Percentiles rank a stretch among this genome's conserved stretches.
Evolutionary conservation across 257 asterid genomes (phyloP).

Genomic region (Osmanthus fragrans): DNA sequence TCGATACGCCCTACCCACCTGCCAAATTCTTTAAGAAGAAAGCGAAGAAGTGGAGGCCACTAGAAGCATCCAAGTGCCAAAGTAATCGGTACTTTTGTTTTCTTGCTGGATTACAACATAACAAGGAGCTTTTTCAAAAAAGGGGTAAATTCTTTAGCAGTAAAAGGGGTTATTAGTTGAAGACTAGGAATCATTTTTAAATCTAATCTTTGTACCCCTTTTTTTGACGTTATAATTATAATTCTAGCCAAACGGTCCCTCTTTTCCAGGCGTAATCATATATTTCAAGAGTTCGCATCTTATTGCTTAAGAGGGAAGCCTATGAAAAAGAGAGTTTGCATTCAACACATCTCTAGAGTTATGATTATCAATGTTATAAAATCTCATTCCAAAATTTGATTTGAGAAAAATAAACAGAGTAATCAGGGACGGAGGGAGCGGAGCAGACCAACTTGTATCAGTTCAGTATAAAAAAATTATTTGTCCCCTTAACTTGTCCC

Average conservation of each 20-base stretch:
- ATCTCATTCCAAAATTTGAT: background rate
- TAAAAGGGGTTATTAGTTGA: slow-evolving; percentile 3
- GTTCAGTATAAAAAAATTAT: no score
- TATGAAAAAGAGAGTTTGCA: slow-evolving; percentile 28
- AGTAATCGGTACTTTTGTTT: background rate
- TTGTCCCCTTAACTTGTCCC: no score
- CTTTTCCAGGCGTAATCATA: slow-evolving; percentile 20
- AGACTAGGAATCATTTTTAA: slow-evolving; percentile 7
- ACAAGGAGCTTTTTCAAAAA: background rate
- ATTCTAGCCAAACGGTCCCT: slow-evolving; percentile 22
- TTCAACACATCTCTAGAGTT: slow-evolving; percentile 20
- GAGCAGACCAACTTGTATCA: no score
- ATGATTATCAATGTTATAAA: slow-evolving; percentile 18
- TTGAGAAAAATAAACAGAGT: background rate
- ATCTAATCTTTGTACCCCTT: slow-evolving; percentile 4
- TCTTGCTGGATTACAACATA: slow-evolving; percentile 13
- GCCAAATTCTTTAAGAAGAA: background rate
- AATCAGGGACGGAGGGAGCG: no score
- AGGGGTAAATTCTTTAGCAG: slow-evolving; percentile 18
- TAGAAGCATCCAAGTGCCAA: slow-evolving; percentile 1
- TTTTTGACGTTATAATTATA: slow-evolving; percentile 23
- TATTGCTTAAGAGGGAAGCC: slow-evolving; percentile 34
- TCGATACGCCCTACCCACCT: background rate
- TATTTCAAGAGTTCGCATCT: slow-evolving; percentile 17
- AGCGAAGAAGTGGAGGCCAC: slow-evolving; percentile 8